A percentile compares a stretch with the other conserved stretches of the same genome.
Conservation (phyloP, 1,284 basidiomycete species). For the Moesziomyces sp. region DNA sequence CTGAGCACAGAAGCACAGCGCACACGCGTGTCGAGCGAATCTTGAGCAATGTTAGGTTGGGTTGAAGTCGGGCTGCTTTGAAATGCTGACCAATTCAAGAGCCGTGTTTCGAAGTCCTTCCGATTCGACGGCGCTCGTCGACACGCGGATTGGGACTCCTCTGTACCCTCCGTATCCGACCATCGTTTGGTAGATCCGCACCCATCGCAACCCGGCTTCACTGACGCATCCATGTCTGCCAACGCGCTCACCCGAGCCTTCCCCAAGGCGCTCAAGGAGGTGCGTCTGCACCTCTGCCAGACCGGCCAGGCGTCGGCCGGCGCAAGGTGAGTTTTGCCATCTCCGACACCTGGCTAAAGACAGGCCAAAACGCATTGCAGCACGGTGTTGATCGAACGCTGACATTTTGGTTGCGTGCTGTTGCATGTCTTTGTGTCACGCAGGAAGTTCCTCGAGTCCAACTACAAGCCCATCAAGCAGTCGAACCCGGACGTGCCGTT, state of each 20-base stretch:
- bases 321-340: slow-evolving; percentile 54
- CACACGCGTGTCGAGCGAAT: slow-evolving; percentile 1
- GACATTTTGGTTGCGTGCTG: too few species aligned
- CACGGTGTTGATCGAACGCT: too few species aligned
- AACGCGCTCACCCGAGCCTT: slow-evolving; percentile 57
- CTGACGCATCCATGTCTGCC: slow-evolving; percentile 51
- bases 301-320: slow-evolving; percentile 61
- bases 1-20: too few species aligned
- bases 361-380: too few species aligned
- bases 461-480: slow-evolving; percentile 65
- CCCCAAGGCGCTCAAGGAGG: slow-evolving; percentile 64
- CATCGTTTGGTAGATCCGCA: slow-evolving; percentile 1
- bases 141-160: too few species aligned
- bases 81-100: slow-evolving; percentile 30
- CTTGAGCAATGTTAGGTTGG: slow-evolving; percentile 1
- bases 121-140: too few species aligned
- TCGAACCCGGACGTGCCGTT: slow-evolving; percentile 65
- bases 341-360: too few species aligned
- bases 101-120: neutral
- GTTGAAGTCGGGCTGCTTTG: neutral
- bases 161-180: too few species aligned
- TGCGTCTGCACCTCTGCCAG: slow-evolving; percentile 66
- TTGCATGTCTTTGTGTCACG: neutral
- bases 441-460: slow-evolving; percentile 63
- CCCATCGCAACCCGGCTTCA: slow-evolving; percentile 7